Base-by-base conservation (phyloP, 2,329 filamentous ascomycete genomes). In the Aspergillus oerlinghausenensis region DNA sequence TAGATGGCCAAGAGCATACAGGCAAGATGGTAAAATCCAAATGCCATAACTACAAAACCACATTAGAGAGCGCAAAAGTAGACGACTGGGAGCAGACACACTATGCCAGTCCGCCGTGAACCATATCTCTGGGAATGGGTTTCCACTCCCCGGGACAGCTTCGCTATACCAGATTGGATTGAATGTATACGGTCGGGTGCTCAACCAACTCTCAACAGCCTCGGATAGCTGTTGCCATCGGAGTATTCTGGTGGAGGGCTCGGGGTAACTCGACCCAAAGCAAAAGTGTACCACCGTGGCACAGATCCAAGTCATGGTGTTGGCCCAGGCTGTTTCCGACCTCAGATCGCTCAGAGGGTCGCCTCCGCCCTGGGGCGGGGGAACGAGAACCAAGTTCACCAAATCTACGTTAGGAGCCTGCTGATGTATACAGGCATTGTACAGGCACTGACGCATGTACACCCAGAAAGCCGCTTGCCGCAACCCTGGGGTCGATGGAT, bases 401-500 rank as follows among this genome's bases (percentile, higher is more conserved):
- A 55, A 49, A 49, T 57, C 55, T 49, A 57, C 55, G 48, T 55
- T 57, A 25, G 55, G 55, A 26, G 55, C 52, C 48, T 57, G 55
- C 42, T 57, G 55, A 43, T 57, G 55, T 19, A 57, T 43, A 49
- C 55, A 57, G 17, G 55, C 52, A 48, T 57, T 57, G 55, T 57
- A 57, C 28, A 57, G 55, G 32, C 55, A 57, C 51, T 57, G 55
- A 25, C 55, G 55, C 55, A 57, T 48, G 48, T 57, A 57, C 23
- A 57, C 52, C 55, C 55, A 57, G 49, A 57, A 57, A 43, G 55
- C 55, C n/a, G 55, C 55, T 11, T 57, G 52, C 47, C 55, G 55
- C 49, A 57, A 51, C 5, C 52, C n/a, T 23, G 55, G 55, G 42
- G 52, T 40, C n/a, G 55, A 57, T 9, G 55, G 55, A 40, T 57